Evolutionary conservation across 2,329 filamentous ascomycete species (phyloP), one percentile per base, ranked within the genome.

Genomic region (Ophiosphaerella herpotricha): DNA sequence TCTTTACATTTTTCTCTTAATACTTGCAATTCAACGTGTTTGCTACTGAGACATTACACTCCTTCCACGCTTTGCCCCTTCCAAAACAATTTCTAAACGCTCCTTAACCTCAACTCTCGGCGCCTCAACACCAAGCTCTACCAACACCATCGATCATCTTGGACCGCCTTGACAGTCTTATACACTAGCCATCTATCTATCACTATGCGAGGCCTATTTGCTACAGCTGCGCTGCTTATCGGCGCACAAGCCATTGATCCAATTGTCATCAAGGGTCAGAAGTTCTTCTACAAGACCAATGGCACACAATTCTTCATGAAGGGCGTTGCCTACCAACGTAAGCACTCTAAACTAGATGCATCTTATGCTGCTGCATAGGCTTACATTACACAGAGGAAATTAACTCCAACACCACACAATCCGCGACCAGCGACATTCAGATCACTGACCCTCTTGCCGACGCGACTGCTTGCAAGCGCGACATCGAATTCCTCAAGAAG

Each of bases 311-410:
- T 89, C 54, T 95, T 86, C 81, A 90, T 97, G 75, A 90, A 88
- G 75, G 94, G 94, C 78, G 82, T 99, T 64, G 94, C 94, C 61
- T 99, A 99, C 79, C 94, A 99, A 80, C 85, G 75, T 77, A 70
- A 59, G 66, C 54, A 24, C 38, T 5, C 9, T 6, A 12, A 18
- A 42, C 16, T 21, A 8, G 33, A 16, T 13, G 7, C n/a, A 7
- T 7, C 36, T 35, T 13, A 36, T 29, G 18, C 18, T 21, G 18
- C 18, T 4, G 4, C n/a, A 42, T 13, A 52, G 39, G 34, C 61
- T 61, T 21, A 50, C 52, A 47, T 5, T 21, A 14, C 31, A 46
- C 52, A 78, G 76, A 92, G 78, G 89, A 93, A 65, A 77, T 81
- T 63, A 70, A 68, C 54, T 70, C 74, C 50, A 75, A 75, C 64